phyloP scores from a whole-genome alignment of 2,329 filamentous ascomycete species.

The Colletotrichum somersetense region DNA sequence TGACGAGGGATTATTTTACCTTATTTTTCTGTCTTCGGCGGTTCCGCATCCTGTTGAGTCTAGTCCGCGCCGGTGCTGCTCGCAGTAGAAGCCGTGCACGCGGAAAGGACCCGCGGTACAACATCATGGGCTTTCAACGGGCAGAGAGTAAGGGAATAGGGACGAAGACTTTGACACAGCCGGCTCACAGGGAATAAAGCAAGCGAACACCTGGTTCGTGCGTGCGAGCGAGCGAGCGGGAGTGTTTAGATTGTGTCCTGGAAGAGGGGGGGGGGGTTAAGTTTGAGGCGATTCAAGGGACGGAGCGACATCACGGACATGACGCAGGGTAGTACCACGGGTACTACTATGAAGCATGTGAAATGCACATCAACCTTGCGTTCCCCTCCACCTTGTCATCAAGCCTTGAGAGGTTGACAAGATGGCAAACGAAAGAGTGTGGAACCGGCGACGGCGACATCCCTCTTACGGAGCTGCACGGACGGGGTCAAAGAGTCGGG shows the following conservation, averaged over 20 bases:
- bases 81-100: constrained; percentile 51
- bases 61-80: constrained; percentile 62
- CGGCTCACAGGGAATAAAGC: constrained; percentile 45
- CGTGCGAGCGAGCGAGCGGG: constrained; percentile 48
- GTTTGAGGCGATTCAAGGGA: constrained; percentile 62
- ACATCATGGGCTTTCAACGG: constrained; percentile 67
- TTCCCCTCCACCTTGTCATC: background rate
- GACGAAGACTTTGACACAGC: constrained; percentile 50
- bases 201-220: constrained; percentile 64
- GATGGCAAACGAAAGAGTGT: constrained; percentile 46
- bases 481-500: constrained; percentile 69
- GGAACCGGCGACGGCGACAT: constrained; percentile 53
- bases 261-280: constrained; percentile 58
- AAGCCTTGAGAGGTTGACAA: background rate
- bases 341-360: constrained; percentile 65
- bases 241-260: constrained; percentile 67
- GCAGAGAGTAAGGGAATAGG: constrained; percentile 54
- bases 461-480: constrained; percentile 59
- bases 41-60: constrained; percentile 67
- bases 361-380: constrained; percentile 58
- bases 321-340: constrained; percentile 11
- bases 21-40: constrained; percentile 53
- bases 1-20: constrained; percentile 65
- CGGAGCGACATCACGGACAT: constrained; percentile 64
- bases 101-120: constrained; percentile 54